Conservation (phyloP, 2,329 filamentous ascomycete species). For the Ophiostoma ulmi region DNA sequence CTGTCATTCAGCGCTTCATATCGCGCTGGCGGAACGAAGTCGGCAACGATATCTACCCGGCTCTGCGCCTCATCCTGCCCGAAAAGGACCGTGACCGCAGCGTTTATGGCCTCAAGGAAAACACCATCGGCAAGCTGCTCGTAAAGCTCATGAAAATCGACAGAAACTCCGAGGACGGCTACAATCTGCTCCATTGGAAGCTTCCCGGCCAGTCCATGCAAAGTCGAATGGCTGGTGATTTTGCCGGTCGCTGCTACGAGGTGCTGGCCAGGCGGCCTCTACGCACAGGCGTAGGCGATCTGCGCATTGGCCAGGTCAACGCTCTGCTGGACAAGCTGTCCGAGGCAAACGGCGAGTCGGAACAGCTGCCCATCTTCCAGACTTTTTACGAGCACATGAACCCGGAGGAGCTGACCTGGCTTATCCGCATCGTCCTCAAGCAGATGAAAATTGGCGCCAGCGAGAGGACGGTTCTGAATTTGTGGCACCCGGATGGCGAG, state of each 20-base stretch:
- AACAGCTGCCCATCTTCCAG: slow-evolving; percentile 75
- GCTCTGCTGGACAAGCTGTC: slow-evolving; percentile 74
- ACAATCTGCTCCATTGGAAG: slow-evolving; percentile 86
- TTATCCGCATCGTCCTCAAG: slow-evolving; percentile 86
- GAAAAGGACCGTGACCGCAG: slow-evolving; percentile 88
- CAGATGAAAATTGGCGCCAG: slow-evolving; percentile 71
- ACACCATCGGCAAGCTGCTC: slow-evolving; percentile 80
- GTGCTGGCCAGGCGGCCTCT: slow-evolving; percentile 79
- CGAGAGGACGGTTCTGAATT: slow-evolving; percentile 79
- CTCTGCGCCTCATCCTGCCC: slow-evolving; percentile 82
- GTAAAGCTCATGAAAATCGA: slow-evolving; percentile 90
- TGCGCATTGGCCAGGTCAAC: slow-evolving; percentile 89
- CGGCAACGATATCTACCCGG: slow-evolving; percentile 88
- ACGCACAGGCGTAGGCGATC: slow-evolving; percentile 64
- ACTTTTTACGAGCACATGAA: slow-evolving; percentile 90
- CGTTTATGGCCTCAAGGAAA: slow-evolving; percentile 93
- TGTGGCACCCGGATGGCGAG: slow-evolving; percentile 76
- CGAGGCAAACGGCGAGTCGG: slow-evolving; percentile 69
- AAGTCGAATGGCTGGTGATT: slow-evolving; percentile 74
- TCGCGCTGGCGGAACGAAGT: slow-evolving; percentile 81
- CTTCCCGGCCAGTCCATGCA: slow-evolving; percentile 64
- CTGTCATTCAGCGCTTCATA: slow-evolving; percentile 83
- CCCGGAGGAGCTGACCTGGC: slow-evolving; percentile 86
- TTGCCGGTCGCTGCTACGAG: slow-evolving; percentile 82
- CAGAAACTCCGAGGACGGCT: slow-evolving; percentile 82